A percentile compares a stretch with the other conserved stretches of the same genome.
These are phyloP conservation scores for Medicago truncatula DNA, from an alignment of 306 rosid species.

Conservation along the genomic window DNA sequence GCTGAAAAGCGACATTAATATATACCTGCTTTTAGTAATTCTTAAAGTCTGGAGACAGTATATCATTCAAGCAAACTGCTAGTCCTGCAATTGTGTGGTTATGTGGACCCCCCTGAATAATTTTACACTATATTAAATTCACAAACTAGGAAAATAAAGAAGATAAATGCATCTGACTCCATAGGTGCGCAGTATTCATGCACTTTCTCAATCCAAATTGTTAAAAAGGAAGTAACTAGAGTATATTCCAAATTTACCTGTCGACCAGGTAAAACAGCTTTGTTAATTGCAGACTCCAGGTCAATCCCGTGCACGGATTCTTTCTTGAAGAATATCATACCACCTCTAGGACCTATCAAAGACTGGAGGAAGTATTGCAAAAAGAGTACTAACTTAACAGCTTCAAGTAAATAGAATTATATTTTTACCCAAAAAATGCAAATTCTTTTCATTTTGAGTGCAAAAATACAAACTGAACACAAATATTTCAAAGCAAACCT, in stretches of 20 bases:
- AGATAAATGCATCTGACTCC: slow-evolving; percentile 21
- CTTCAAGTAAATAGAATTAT: slow-evolving; percentile 20
- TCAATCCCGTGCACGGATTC: slow-evolving; percentile 78
- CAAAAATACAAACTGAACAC: slow-evolving; percentile 30
- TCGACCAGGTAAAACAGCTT: slow-evolving; percentile 90
- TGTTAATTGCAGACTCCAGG: slow-evolving; percentile 85
- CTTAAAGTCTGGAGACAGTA: slow-evolving; percentile 75
- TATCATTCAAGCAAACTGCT: slow-evolving; percentile 84
- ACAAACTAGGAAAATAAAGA: slow-evolving; percentile 38
- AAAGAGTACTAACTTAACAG: slow-evolving; percentile 1
- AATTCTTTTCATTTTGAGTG: slow-evolving; percentile 25
- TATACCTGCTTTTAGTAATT: slow-evolving; percentile 79
- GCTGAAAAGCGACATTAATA: slow-evolving; percentile 22
- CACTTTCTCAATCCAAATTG: slow-evolving; percentile 22
- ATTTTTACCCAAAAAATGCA: slow-evolving; percentile 1
- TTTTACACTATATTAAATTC: slow-evolving; percentile 17
- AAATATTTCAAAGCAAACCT: slow-evolving; percentile 55
- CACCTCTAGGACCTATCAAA: slow-evolving; percentile 94
- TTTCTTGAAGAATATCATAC: slow-evolving; percentile 97
- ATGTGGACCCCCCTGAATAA: slow-evolving; percentile 95
- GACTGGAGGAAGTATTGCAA: slow-evolving; percentile 58
- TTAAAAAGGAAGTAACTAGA: slow-evolving; percentile 28
- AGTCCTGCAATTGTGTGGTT: slow-evolving; percentile 96
- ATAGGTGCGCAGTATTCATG: background rate
- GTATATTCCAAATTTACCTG: slow-evolving; percentile 60